A percentile compares a stretch with the other conserved stretches of the same genome.
These are phyloP conservation scores for Microsporum canis DNA, from an alignment of 2,329 filamentous ascomycete genomes.

Conservation along the genomic window DNA sequence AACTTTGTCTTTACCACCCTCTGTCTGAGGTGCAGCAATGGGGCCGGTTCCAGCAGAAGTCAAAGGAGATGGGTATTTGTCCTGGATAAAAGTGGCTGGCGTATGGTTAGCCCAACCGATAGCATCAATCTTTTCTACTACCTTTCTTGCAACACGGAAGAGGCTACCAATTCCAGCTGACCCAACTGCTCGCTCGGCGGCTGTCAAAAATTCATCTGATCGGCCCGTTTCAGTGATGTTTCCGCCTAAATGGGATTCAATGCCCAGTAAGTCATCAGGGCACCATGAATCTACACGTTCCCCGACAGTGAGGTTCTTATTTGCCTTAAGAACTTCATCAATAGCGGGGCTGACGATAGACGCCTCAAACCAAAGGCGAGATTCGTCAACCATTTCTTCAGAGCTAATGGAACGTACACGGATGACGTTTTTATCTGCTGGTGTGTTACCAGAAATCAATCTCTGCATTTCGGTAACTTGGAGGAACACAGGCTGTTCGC, in stretches of 20 bases:
- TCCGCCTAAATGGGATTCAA: constrained; percentile 13
- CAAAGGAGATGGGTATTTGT: background rate
- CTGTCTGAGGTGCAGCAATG: background rate
- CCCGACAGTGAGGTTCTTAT: constrained; percentile 26
- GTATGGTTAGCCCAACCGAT: constrained; percentile 25
- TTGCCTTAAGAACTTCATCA: constrained; percentile 25
- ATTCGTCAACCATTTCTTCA: constrained; percentile 23
- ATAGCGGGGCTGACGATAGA: constrained; percentile 29
- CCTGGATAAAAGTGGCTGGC: background rate
- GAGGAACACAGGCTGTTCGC: constrained; percentile 20
- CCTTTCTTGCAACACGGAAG: constrained; percentile 21
- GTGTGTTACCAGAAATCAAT: constrained; percentile 20
- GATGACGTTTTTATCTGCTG: constrained; percentile 18
- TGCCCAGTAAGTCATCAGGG: constrained; percentile 22
- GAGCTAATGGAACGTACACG: constrained; percentile 20
- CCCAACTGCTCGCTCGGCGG: constrained; percentile 16
- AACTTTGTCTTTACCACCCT: background rate
- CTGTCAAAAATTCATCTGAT: background rate
- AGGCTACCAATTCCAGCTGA: constrained; percentile 20
- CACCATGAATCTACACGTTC: constrained; percentile 24
- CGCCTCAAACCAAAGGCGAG: constrained; percentile 30
- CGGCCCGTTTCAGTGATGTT: constrained; percentile 3
- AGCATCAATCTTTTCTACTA: constrained; percentile 30
- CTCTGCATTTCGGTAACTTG: constrained; percentile 32
- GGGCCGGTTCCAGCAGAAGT: background rate